These are phyloP conservation scores for Stachybotrys elegans DNA, from an alignment of 2,329 filamentous ascomycete species.

Conservation along the genomic window DNA sequence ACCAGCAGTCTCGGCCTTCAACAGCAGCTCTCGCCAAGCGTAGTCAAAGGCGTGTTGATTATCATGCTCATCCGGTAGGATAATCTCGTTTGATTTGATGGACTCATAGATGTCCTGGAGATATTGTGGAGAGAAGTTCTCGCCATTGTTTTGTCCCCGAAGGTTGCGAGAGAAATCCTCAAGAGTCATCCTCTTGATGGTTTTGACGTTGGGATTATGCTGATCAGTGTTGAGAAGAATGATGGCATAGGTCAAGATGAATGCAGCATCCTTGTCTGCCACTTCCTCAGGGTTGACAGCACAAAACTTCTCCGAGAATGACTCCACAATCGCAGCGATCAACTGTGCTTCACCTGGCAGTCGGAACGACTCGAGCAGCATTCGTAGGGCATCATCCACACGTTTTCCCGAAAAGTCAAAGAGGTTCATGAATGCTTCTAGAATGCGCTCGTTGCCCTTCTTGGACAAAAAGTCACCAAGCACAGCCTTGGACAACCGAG, in stretches of 20 bases:
- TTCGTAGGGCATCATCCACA: constrained; percentile 83
- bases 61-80: constrained; percentile 93
- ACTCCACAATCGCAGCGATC: constrained; percentile 86
- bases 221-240: constrained; percentile 98
- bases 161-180: constrained; percentile 83
- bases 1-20: constrained; percentile 75
- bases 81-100: constrained; percentile 91
- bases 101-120: constrained; percentile 83
- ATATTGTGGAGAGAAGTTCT: constrained; percentile 80
- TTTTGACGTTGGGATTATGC: constrained; percentile 85
- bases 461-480: constrained; percentile 94
- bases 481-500: constrained; percentile 81
- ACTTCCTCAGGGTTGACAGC: constrained; percentile 66
- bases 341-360: constrained; percentile 88
- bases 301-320: constrained; percentile 83
- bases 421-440: constrained; percentile 77
- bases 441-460: constrained; percentile 76
- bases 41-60: constrained; percentile 96
- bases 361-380: constrained; percentile 87
- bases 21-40: constrained; percentile 89
- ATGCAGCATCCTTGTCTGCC: constrained; percentile 81
- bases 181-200: constrained; percentile 75
- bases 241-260: constrained; percentile 88
- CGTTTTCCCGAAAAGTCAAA: constrained; percentile 85
- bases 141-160: constrained; percentile 80